A percentile compares a stretch with the other conserved stretches of the same genome.
Evolutionary conservation across 768 basidiomycete genomes (phyloP).

Genomic region (Epithele typhae): DNA sequence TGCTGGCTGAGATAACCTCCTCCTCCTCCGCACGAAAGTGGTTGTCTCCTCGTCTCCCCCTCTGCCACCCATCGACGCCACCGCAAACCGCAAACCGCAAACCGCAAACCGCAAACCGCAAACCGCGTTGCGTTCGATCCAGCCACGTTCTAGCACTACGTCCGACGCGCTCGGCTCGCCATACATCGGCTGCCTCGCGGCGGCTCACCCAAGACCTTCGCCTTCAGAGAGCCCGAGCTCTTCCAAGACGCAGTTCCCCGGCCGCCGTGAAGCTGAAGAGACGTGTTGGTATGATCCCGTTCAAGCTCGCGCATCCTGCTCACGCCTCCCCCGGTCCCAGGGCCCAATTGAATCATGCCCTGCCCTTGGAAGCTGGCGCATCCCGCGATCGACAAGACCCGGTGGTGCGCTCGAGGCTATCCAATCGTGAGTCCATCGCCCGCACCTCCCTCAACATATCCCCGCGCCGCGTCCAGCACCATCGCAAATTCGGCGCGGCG

Average conservation of each 20-base stretch:
- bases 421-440: slow-evolving; percentile 43
- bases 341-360: slow-evolving; percentile 63
- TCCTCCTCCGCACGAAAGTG: too few relatives aligned
- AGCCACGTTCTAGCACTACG: slow-evolving; percentile 8
- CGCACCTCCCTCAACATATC: not conserved
- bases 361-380: slow-evolving; percentile 61
- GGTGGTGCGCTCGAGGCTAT: slow-evolving; percentile 60
- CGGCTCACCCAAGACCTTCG: slow-evolving; percentile 24
- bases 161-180: slow-evolving; percentile 26
- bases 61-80: slow-evolving; percentile 9
- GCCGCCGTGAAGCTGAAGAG: slow-evolving; percentile 58
- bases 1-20: too few relatives aligned
- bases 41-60: too few relatives aligned
- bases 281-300: slow-evolving; percentile 63
- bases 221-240: slow-evolving; percentile 28
- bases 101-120: too few relatives aligned
- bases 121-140: slow-evolving; percentile 4
- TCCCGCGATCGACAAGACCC: slow-evolving; percentile 51
- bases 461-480: slow-evolving; percentile 47
- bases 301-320: slow-evolving; percentile 35
- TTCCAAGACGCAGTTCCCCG: slow-evolving; percentile 32
- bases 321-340: slow-evolving; percentile 71
- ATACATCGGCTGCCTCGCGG: slow-evolving; percentile 30
- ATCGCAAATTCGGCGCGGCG: slow-evolving; percentile 75
- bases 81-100: too few relatives aligned